A percentile compares a stretch with the other conserved stretches of the same genome.
These are phyloP conservation scores for Jatropha podagrica DNA, from an alignment of 441 rosid genomes.

Conservation along the genomic window DNA sequence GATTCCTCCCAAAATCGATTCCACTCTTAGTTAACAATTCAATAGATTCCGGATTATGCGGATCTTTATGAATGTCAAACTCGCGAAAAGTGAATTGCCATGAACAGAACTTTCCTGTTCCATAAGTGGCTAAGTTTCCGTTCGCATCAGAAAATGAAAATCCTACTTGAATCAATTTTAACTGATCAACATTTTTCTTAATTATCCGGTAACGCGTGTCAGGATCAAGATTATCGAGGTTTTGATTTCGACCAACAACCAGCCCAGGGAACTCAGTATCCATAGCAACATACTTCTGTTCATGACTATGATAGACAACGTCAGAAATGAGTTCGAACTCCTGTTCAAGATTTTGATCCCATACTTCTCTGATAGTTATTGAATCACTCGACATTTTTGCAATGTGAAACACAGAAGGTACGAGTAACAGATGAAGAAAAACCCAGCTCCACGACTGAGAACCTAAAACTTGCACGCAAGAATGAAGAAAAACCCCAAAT, in stretches of 20 bases:
- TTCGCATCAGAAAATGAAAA: slow-evolving; percentile 53
- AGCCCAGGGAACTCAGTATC: slow-evolving; percentile 75
- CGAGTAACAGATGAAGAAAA: too few species aligned
- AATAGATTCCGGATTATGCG: slow-evolving; percentile 49
- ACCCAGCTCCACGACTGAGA: background rate
- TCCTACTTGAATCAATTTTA: slow-evolving; percentile 64
- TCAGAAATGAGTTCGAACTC: slow-evolving; percentile 47
- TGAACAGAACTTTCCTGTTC: slow-evolving; percentile 39
- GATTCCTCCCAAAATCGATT: slow-evolving; percentile 49
- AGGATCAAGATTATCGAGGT: background rate
- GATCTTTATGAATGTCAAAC: slow-evolving; percentile 40
- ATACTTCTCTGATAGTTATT: slow-evolving; percentile 54
- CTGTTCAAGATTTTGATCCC: slow-evolving; percentile 46
- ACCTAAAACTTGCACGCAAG: background rate
- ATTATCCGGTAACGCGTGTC: slow-evolving; percentile 39
- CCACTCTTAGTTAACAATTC: slow-evolving; percentile 41
- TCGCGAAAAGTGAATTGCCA: slow-evolving; percentile 70
- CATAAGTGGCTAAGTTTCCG: slow-evolving; percentile 61
- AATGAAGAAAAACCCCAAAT: background rate
- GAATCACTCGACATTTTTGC: slow-evolving; percentile 1
- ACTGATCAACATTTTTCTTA: slow-evolving; percentile 53
- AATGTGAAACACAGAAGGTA: too few species aligned
- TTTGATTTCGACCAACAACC: slow-evolving; percentile 29
- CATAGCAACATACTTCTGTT: slow-evolving; percentile 46
- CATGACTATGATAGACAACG: slow-evolving; percentile 41